A percentile compares a stretch with the other conserved stretches of the same genome.
These are phyloP conservation scores for Pisolithus thermaeus DNA, from an alignment of 1,284 basidiomycete species.

Conservation along the genomic window DNA sequence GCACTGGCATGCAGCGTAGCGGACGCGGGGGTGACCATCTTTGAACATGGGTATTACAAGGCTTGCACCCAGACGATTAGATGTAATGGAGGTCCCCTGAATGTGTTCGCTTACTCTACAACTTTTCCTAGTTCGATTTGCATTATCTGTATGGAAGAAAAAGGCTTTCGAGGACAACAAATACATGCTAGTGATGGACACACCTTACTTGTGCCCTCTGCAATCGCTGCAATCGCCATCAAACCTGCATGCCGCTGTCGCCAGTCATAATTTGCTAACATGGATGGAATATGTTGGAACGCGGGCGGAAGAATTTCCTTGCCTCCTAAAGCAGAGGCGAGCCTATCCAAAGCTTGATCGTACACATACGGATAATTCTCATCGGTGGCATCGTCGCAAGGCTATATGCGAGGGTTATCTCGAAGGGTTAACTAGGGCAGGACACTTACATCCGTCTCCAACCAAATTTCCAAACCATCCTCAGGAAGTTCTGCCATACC, in stretches of 20 bases:
- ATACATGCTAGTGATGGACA: not conserved
- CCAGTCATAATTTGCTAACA: slow-evolving; percentile 79
- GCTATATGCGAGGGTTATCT: slow-evolving; percentile 33
- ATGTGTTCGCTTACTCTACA: slow-evolving; percentile 47
- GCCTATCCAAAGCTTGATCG: slow-evolving; percentile 72
- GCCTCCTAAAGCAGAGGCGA: slow-evolving; percentile 72
- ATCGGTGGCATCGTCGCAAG: slow-evolving; percentile 62
- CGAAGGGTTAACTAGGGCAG: slow-evolving; percentile 1
- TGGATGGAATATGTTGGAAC: slow-evolving; percentile 73
- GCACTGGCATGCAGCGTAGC: slow-evolving; percentile 83
- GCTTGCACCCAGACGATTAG: slow-evolving; percentile 29
- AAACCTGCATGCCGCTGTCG: slow-evolving; percentile 73
- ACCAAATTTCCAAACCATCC: slow-evolving; percentile 57
- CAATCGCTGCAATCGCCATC: slow-evolving; percentile 75
- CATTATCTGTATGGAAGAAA: slow-evolving; percentile 46
- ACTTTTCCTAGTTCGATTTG: slow-evolving; percentile 71
- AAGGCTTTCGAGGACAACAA: not conserved
- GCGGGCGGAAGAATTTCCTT: slow-evolving; percentile 65
- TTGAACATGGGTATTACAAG: slow-evolving; percentile 71
- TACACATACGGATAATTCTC: slow-evolving; percentile 69
- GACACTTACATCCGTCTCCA: slow-evolving; percentile 63
- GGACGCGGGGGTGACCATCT: slow-evolving; percentile 75
- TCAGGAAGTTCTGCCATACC: slow-evolving; percentile 75
- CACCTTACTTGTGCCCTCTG: slow-evolving; percentile 68
- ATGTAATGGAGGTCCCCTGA: not conserved